Evolutionary conservation across 1,284 basidiomycete species (phyloP), one percentile per base, ranked within the genome.

Genomic region (Agroathelia rolfsii): DNA sequence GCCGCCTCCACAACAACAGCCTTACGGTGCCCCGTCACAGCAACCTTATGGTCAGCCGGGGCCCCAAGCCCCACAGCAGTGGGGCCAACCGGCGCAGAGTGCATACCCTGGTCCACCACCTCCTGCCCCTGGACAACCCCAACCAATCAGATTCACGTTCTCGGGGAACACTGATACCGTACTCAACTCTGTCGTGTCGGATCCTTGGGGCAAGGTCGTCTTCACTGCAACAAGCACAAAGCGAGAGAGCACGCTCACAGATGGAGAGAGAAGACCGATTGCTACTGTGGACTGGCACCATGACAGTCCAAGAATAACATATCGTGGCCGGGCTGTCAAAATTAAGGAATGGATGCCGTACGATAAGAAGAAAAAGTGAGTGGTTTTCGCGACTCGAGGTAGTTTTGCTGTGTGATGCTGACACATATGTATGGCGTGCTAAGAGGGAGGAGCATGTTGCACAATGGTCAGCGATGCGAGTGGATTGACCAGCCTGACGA

Each of bases 201-300:
- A 43, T 13, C 35, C 29, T 6, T 35, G 27, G 11, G 36, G 41
- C 16, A 25, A 26, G 17, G n/a, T 28, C 14, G 39, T 39, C 8
- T 39, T 37, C 36, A 22, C 1, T 14, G 30, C 43, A 17, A 14
- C 14, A n/a, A 35, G 27, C 23, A 19, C 30, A 17, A 41, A 37
- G 32, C 43, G 36, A 13, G 19, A 28, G 15, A 34, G 25, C 24
- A 30, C 27, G 9, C 24, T 45, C 15, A 22, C 15, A 16, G 34
- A 35, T 7, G 15, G 27, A 9, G 24, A 41, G 4, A 26, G 31
- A 9, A 10, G 20, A 17, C 22, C 22, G 22, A 16, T 44, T n/a
- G 43, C 28, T 17, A 4, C 17, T 20, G 21, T 44, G 4, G 42
- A 43, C n/a, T 44, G 42, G 42, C 24, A 36, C 15, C 41, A 43